Evolutionary conservation across 2,329 filamentous ascomycete species (phyloP), one percentile per base, ranked within the genome.

Genomic region (Colletotrichum trifolii): DNA sequence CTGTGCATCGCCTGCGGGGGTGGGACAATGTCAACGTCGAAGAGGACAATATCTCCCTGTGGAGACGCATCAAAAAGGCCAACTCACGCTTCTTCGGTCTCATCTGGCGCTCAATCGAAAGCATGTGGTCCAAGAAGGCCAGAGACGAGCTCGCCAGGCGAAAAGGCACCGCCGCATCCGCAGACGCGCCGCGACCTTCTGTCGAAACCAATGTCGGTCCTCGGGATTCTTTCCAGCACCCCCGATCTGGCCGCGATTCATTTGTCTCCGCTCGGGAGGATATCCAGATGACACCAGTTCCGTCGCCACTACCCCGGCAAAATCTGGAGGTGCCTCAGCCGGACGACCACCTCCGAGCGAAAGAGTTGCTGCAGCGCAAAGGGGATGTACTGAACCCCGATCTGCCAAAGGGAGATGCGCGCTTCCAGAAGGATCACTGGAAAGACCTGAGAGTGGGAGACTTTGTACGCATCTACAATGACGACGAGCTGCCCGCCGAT

Each of bases 231-330:
- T 80, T 84, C 43, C 54, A 68, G 17, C 86, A 87, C 4, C 82
- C 64, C 12, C 53, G 45, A 9, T 66, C 84, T 40, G 74, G 72
- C 52, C 76, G 82, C 34, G 77, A 81, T 3, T 88, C 85, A 0
- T 85, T 82, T 66, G 72, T 79, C 17, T 88, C 87, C 1, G 83
- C 83, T 17, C 81, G 82, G 42, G 89, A 92, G 64, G 92, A 91
- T 34, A 97, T 99, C 58, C 94, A 95, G 73, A 97, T 99, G 94
- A 98, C 94, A 0, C 94, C 95, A 1, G 94, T 99, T 15, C 89
- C 91, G 2, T 97, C 94, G 2, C 94, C 93, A 6, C 82, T 89
- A 2, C 89, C 89, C 2, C 74, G 76, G 39, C 61, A 62, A 40
- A 67, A 55, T 8, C 74, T 81, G 54, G 73, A 78, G 72, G 73